Percentiles rank a stretch among this genome's conserved stretches.
phyloP scores from a whole-genome alignment of 805 yeast genomes.

The Ogataea thermomethanolica region DNA sequence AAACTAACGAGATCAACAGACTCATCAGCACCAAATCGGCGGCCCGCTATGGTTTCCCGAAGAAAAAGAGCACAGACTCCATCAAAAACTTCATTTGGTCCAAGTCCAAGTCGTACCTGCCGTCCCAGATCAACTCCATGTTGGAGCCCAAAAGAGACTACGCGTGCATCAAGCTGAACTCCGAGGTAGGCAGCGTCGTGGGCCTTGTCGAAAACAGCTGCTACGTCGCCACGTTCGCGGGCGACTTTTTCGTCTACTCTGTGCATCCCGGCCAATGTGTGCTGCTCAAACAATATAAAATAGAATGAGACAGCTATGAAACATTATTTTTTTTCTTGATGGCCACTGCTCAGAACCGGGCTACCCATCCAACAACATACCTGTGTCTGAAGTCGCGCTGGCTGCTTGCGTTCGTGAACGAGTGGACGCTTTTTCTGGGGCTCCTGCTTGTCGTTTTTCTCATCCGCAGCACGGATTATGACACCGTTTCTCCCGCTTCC shows the following conservation, averaged over 20 bases:
- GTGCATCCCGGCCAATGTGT: conserved; percentile 74
- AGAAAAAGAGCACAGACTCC: conserved; percentile 23
- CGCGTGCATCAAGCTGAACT: conserved; percentile 72
- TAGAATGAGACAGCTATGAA: conserved; percentile 9
- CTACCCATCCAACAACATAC: conserved; percentile 21
- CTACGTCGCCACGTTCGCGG: conserved; percentile 76
- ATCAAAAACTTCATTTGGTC: conserved; percentile 28
- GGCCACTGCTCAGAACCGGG: conserved; percentile 23
- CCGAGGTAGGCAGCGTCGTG: conserved; percentile 26
- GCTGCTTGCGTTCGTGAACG: conserved; percentile 18
- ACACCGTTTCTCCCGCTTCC: neutral
- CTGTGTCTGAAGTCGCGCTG: conserved; percentile 26
- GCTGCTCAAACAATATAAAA: conserved; percentile 38
- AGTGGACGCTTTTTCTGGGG: conserved; percentile 6
- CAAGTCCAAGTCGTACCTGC: conserved; percentile 48
- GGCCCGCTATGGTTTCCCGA: conserved; percentile 9
- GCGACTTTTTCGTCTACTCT: conserved; percentile 75
- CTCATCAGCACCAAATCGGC: conserved; percentile 22
- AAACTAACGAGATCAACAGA: conserved; percentile 28
- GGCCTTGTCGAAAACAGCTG: conserved; percentile 41
- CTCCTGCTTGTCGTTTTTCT: conserved; percentile 3
- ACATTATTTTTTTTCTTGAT: conserved; percentile 5
- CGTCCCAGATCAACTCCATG: conserved; percentile 74
- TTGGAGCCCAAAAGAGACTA: conserved; percentile 89
- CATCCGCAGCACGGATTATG: neutral